Conservation (phyloP, 1,284 basidiomycete genomes). For the Cryptococcus hybrid region DNA sequence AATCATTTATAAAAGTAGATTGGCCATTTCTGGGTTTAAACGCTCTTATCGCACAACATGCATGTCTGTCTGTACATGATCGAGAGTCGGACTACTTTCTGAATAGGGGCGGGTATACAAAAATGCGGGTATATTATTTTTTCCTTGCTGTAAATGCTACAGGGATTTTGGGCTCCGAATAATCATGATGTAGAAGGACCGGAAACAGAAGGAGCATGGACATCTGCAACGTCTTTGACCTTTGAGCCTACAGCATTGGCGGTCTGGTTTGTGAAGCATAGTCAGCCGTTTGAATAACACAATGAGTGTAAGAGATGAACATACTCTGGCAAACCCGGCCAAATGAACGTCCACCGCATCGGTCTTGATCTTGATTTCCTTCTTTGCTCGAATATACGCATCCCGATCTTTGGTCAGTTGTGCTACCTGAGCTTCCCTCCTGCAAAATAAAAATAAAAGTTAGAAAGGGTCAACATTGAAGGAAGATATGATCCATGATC, state of each 20-base stretch:
- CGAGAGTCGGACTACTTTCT: too few relatives aligned
- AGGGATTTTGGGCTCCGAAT: too few relatives aligned
- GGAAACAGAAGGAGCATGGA: conserved; percentile 2
- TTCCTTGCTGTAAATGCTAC: background rate
- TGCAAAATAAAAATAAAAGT: conserved; percentile 1
- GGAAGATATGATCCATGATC: background rate
- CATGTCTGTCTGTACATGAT: too few relatives aligned
- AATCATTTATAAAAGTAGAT: background rate
- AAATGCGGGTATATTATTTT: background rate
- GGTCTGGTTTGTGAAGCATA: conserved; percentile 11
- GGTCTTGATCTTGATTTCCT: conserved; percentile 39
- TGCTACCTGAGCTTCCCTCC: conserved; percentile 29
- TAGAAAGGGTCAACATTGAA: background rate
- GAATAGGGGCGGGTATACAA: too few relatives aligned
- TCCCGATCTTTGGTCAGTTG: conserved; percentile 38
- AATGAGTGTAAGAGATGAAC: conserved; percentile 1
- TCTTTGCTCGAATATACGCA: conserved; percentile 30
- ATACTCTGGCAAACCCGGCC: conserved; percentile 34
- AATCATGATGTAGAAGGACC: background rate
- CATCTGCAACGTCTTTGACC: conserved; percentile 19
- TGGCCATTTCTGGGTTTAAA: too few relatives aligned
- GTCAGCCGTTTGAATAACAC: background rate
- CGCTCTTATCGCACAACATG: too few relatives aligned
- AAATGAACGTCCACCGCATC: conserved; percentile 37
- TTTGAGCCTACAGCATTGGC: conserved; percentile 23